A percentile compares a stretch with the other conserved stretches of the same genome.
phyloP scores from a whole-genome alignment of 345 rosid species.

The Rhizophora apiculata region DNA sequence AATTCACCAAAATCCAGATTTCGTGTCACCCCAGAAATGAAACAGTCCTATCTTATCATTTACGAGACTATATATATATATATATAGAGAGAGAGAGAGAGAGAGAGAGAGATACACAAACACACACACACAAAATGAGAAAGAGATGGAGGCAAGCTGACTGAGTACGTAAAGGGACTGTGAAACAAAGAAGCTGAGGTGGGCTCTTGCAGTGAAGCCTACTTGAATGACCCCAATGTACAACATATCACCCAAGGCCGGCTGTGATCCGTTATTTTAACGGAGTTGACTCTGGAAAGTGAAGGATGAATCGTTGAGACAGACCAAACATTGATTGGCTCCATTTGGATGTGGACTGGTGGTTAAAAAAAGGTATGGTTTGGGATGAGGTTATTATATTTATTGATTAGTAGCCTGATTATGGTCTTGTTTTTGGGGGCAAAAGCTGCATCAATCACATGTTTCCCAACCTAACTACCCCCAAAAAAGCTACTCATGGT shows the following conservation, averaged over 20 bases:
- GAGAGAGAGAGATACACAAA: not conserved
- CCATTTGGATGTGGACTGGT: not conserved
- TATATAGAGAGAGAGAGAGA: too few relatives aligned
- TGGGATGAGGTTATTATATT: not conserved
- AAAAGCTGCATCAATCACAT: conserved; percentile 45
- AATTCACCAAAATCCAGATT: conserved; percentile 6
- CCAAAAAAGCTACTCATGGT: not conserved
- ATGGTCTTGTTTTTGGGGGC: conserved; percentile 14
- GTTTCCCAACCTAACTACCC: conserved; percentile 38
- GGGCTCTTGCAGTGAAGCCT: not conserved
- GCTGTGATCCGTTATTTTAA: not conserved
- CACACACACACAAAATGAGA: conserved; percentile 5
- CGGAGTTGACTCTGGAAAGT: not conserved
- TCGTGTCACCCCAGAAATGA: conserved; percentile 8
- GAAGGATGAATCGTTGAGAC: not conserved
- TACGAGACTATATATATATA: not conserved
- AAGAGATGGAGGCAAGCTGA: not conserved
- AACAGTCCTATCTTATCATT: not conserved
- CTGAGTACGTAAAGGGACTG: not conserved
- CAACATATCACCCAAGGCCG: not conserved
- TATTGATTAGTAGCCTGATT: not conserved
- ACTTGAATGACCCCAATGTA: conserved; percentile 9
- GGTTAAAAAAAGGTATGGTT: not conserved
- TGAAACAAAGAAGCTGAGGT: not conserved
- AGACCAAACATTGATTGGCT: conserved; percentile 4